These are phyloP conservation scores for Metarhizium humberi DNA, from an alignment of 2,329 filamentous ascomycete species.

Conservation along the genomic window DNA sequence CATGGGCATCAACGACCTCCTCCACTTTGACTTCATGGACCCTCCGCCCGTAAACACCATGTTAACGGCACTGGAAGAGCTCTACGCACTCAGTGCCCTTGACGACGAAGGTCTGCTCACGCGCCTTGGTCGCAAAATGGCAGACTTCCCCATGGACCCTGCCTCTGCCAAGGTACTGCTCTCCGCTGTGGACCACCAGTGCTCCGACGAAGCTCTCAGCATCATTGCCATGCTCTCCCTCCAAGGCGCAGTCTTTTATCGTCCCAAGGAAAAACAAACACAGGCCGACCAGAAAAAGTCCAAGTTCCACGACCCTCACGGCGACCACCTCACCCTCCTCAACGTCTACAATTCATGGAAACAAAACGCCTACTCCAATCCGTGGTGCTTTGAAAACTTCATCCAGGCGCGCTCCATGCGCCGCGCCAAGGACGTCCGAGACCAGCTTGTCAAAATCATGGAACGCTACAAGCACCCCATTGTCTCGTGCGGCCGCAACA, in stretches of 20 bases:
- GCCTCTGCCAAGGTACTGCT: conserved; percentile 86
- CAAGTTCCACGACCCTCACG: conserved; percentile 92
- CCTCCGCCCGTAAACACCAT: conserved; percentile 96
- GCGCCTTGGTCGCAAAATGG: conserved; percentile 89
- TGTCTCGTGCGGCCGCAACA: conserved; percentile 78
- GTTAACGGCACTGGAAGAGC: conserved; percentile 88
- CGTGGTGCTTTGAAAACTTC: conserved; percentile 98
- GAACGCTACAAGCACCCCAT: conserved; percentile 78
- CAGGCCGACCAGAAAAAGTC: conserved; percentile 96
- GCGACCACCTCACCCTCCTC: conserved; percentile 87
- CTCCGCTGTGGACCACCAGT: conserved; percentile 74
- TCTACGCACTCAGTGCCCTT: conserved; percentile 83
- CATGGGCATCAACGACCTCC: conserved; percentile 96
- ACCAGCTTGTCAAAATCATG: conserved; percentile 91
- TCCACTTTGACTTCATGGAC: conserved; percentile 99
- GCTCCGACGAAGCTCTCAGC: conserved; percentile 86
- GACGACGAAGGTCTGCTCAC: conserved; percentile 95
- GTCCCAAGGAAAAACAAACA: conserved; percentile 93
- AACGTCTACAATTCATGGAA: conserved; percentile 99
- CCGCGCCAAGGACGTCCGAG: conserved; percentile 82
- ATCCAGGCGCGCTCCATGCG: conserved; percentile 87
- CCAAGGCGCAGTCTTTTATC: conserved; percentile 80
- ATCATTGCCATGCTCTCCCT: conserved; percentile 94
- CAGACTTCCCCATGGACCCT: conserved; percentile 97
- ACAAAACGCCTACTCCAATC: conserved; percentile 65